A percentile compares a stretch with the other conserved stretches of the same genome.
phyloP scores from a whole-genome alignment of 1,284 basidiomycete genomes.

The Phenoliferia sp. region DNA sequence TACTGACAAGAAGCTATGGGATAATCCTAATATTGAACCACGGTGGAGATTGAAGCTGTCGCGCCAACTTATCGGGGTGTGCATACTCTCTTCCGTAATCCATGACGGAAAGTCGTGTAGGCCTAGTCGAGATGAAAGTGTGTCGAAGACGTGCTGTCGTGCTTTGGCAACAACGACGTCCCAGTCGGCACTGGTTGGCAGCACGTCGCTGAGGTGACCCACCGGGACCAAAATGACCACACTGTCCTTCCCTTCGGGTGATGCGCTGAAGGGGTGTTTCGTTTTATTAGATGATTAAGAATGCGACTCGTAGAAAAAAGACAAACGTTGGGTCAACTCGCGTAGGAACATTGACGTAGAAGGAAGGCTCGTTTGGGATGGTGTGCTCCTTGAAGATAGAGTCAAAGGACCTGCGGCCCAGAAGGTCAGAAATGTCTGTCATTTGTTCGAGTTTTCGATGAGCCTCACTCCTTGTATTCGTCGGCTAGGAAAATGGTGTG shows the following conservation, averaged over 20 bases:
- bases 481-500: constrained; percentile 50
- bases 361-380: constrained; percentile 51
- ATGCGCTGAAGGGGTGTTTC: constrained; percentile 36
- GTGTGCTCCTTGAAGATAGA: constrained; percentile 50
- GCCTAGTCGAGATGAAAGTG: constrained; percentile 31
- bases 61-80: constrained; percentile 43
- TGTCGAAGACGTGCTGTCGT: constrained; percentile 32
- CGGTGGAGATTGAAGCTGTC: constrained; percentile 44
- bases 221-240: constrained; percentile 45
- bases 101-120: constrained; percentile 26
- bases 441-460: too few relatives aligned
- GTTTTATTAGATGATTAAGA: not conserved
- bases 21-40: constrained; percentile 44
- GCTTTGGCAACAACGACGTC: constrained; percentile 33
- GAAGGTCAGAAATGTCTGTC: not conserved
- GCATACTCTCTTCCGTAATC: constrained; percentile 37
- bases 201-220: constrained; percentile 38
- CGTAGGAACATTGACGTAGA: constrained; percentile 53
- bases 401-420: constrained; percentile 44
- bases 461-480: constrained; percentile 29
- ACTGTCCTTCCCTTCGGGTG: constrained; percentile 43
- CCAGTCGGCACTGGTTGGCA: constrained; percentile 34
- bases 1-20: constrained; percentile 43
- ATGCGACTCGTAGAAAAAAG: not conserved
- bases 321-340: constrained; percentile 35